These are phyloP conservation scores for Leishmania braziliensis DNA, from an alignment of 208 protist genomes.

Conservation along the genomic window DNA sequence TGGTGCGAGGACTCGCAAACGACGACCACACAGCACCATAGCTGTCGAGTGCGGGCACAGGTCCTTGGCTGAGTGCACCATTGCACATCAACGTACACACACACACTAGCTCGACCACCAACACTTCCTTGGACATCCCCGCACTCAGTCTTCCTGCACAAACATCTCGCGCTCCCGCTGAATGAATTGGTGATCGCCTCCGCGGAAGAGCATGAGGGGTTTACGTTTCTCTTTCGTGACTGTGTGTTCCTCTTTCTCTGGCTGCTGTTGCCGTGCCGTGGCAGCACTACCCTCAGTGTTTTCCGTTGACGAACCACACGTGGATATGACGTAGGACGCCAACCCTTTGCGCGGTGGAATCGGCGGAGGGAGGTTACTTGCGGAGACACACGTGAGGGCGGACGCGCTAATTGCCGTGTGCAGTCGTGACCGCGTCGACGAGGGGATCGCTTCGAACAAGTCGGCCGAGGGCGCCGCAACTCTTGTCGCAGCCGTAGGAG, in stretches of 20 bases:
- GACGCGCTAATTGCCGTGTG: slow-evolving; percentile 21
- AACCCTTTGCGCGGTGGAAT: slow-evolving; percentile 33
- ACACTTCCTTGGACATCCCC: background rate
- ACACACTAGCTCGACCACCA: background rate
- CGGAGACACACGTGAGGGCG: background rate
- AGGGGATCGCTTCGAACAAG: background rate
- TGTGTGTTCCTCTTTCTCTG: background rate
- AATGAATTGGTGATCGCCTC: slow-evolving; percentile 35
- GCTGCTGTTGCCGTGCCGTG: background rate
- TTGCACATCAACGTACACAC: background rate
- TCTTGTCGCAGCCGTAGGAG: background rate
- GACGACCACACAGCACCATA: too few species aligned
- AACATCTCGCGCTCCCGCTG: slow-evolving; percentile 28
- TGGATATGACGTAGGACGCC: slow-evolving; percentile 25
- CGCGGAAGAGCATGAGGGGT: slow-evolving; percentile 15
- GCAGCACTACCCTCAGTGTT: background rate
- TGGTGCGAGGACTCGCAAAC: background rate
- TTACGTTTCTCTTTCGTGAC: background rate
- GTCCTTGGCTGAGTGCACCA: background rate
- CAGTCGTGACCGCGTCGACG: background rate
- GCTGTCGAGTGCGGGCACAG: background rate
- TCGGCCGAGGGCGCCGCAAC: background rate
- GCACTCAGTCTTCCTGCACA: slow-evolving; percentile 12
- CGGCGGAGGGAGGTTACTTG: slow-evolving; percentile 12
- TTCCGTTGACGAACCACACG: slow-evolving; percentile 1